Conservation (phyloP, 2,329 filamentous ascomycete genomes). For the Tolypocladium guangdongense region DNA sequence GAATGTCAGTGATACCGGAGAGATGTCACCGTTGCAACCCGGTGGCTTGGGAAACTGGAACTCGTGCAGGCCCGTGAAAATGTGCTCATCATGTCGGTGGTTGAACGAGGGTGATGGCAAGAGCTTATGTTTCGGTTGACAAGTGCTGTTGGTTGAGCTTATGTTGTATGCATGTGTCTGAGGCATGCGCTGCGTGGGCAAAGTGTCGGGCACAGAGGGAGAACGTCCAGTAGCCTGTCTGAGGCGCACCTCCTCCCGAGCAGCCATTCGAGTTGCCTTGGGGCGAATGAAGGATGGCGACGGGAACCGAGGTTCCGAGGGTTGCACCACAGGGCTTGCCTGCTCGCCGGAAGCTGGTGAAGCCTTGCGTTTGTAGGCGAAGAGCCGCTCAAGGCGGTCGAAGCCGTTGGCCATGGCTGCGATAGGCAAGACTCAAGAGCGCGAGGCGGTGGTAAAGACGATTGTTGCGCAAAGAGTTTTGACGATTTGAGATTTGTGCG, state of each 20-base stretch:
- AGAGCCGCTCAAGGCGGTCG: slow-evolving; percentile 40
- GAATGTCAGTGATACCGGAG: slow-evolving; percentile 12
- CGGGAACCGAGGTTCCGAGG: slow-evolving; percentile 31
- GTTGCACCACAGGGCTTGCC: slow-evolving; percentile 9
- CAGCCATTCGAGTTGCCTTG: slow-evolving; percentile 42
- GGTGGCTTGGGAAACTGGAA: slow-evolving; percentile 27
- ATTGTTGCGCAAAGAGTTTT: neutral
- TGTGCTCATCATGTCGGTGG: slow-evolving; percentile 8
- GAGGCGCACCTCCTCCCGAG: slow-evolving; percentile 36
- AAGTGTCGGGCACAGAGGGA: slow-evolving; percentile 14
- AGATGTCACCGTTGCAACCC: slow-evolving; percentile 13
- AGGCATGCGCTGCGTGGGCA: slow-evolving; percentile 3
- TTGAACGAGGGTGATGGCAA: slow-evolving; percentile 15
- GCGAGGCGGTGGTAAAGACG: neutral
- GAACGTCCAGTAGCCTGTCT: slow-evolving; percentile 17
- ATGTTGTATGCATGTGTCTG: slow-evolving; percentile 4
- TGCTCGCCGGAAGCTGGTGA: slow-evolving; percentile 15
- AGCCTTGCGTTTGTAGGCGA: slow-evolving; percentile 31
- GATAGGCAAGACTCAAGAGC: neutral
- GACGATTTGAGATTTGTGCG: neutral
- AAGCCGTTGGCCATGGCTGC: slow-evolving; percentile 37
- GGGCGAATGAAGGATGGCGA: slow-evolving; percentile 45
- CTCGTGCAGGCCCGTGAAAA: slow-evolving; percentile 20
- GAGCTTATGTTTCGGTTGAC: neutral
- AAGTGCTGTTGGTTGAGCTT: slow-evolving; percentile 6